phyloP scores from a whole-genome alignment of 1,284 basidiomycete species.

The Puccinia coronata region DNA sequence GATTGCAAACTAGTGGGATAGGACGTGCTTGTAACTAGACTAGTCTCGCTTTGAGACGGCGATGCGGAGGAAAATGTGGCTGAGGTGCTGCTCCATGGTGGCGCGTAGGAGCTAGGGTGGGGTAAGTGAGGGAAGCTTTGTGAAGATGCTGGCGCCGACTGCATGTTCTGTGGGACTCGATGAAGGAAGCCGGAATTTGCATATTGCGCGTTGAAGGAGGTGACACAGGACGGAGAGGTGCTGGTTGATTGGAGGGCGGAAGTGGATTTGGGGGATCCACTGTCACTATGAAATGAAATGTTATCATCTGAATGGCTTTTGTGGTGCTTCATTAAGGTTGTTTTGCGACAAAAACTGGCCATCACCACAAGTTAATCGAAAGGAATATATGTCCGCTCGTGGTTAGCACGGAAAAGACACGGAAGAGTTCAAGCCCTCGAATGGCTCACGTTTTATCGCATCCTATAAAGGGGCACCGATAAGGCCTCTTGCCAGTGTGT shows the following conservation, averaged over 20 bases:
- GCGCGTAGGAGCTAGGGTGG: conserved; percentile 20
- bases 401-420: not conserved
- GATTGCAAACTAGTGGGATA: conserved; percentile 8
- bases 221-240: conserved; percentile 26
- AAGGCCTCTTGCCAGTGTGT: conserved; percentile 61
- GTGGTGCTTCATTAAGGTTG: conserved; percentile 61
- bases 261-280: conserved; percentile 32
- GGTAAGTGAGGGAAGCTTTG: conserved; percentile 27
- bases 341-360: conserved; percentile 59
- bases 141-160: conserved; percentile 35
- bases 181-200: conserved; percentile 8
- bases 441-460: conserved; percentile 48
- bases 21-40: not conserved
- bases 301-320: conserved; percentile 54
- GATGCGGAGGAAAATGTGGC: conserved; percentile 22
- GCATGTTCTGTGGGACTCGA: conserved; percentile 23
- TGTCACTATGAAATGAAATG: conserved; percentile 41
- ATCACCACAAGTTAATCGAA: too few species aligned
- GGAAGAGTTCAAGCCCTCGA: not conserved
- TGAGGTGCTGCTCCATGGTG: conserved; percentile 1
- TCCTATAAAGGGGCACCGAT: conserved; percentile 50
- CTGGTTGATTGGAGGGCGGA: conserved; percentile 30
- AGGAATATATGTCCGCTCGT: too few species aligned
- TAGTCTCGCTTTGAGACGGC: conserved; percentile 1
- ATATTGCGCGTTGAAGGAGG: conserved; percentile 27